phyloP scores from a whole-genome alignment of 345 rosid species.

The Crucihimalaya himalaica region DNA sequence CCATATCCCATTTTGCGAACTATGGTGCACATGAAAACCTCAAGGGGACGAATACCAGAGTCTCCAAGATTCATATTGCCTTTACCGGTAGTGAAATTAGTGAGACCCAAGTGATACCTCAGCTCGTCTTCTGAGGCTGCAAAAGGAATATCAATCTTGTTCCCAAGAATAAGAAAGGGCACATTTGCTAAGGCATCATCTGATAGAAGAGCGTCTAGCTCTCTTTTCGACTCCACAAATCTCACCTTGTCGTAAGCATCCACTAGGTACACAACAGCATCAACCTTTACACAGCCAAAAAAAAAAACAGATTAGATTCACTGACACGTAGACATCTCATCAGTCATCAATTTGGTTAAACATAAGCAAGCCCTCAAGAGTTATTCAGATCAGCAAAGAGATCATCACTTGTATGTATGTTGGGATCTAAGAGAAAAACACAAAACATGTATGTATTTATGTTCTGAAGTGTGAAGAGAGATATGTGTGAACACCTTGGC shows the following conservation, averaged over 20 bases:
- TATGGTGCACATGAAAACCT: conserved; percentile 84
- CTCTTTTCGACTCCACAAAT: conserved; percentile 67
- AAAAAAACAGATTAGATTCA: neutral
- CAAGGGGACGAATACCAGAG: conserved; percentile 60
- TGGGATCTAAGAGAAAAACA: too few species aligned
- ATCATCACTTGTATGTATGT: too few species aligned
- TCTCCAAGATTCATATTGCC: conserved; percentile 54
- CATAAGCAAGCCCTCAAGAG: neutral
- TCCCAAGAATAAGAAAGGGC: conserved; percentile 71
- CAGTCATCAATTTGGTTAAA: neutral
- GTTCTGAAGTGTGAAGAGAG: neutral
- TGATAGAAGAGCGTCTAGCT: conserved; percentile 68
- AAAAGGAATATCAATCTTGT: conserved; percentile 78
- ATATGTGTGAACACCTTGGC: conserved; percentile 51
- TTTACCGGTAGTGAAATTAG: conserved; percentile 80
- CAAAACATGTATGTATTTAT: neutral
- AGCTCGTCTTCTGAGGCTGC: conserved; percentile 81
- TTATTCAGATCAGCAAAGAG: too few species aligned
- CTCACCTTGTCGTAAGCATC: conserved; percentile 80
- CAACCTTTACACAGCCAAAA: conserved; percentile 49
- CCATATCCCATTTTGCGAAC: conserved; percentile 90
- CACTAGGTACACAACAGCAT: conserved; percentile 74
- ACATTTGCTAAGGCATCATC: conserved; percentile 64
- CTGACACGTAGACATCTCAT: too few species aligned
- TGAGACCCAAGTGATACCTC: conserved; percentile 60